Base-by-base conservation (phyloP, 805 yeast genomes). In the Scheffersomyces spartinae region DNA sequence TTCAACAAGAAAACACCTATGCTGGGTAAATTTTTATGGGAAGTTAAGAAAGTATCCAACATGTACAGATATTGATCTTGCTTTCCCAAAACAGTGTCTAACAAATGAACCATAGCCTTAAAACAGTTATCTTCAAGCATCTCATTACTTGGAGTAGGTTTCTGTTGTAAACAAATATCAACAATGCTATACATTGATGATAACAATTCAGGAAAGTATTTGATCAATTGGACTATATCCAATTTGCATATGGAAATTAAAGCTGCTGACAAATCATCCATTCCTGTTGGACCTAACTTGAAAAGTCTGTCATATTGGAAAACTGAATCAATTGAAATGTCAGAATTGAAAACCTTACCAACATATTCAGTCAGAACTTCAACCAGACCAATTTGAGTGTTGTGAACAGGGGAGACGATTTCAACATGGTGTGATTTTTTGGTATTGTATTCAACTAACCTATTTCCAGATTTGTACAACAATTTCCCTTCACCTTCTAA, bases 261-360 rank as follows among this genome's bases (percentile, higher is more conserved):
- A 3, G 68, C 47, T 10, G 56, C 57, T 15, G 68, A 46, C 23
- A 75, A 58, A 24, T 63, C 64, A 26, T 57, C 56, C 31, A 61
- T 44, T 5, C 58, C 61, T 25, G 47, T 47, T 6, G 52, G 38
- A 13, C 61, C 66, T 3, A 47, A 47, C 31, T 62, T 67, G 38
- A 63, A 63, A 14, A 62, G 46, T 18, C 59, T 45, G 30, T 58
- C 68, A 68, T 75, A 71, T 31, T 64, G 61, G 35, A 74, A 44
- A 24, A 82, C 51, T 17, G 63, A 60, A 21, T 67, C 70, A 30
- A 77, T 57, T 3, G 74, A 51, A 5, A 52, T 26, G 31, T 76
- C 83, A 11, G 71, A 51, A 39, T 80, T 79, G 51, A 57, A 78
- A 9, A 55, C 46, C 36, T 67, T 75, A 14, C 95, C 94, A 28